phyloP scores from a whole-genome alignment of 495 filamentous ascomycete genomes.

The Bryoglossum gracile region DNA sequence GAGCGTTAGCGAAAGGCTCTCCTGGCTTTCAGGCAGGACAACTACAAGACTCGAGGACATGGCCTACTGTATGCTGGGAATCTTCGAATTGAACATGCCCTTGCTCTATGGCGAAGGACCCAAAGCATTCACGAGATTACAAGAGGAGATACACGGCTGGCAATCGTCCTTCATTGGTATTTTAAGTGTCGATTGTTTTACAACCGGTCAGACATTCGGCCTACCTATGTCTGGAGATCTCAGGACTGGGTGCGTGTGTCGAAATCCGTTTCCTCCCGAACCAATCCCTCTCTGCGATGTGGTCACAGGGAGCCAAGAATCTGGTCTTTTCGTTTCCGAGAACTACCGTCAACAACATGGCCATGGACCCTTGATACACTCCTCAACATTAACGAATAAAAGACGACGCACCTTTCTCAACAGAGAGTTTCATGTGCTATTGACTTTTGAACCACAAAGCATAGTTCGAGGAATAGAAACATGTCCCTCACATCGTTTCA shows the following conservation, averaged over 20 bases:
- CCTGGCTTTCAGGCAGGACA: slow-evolving; percentile 5
- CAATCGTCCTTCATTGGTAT: neutral
- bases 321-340: neutral
- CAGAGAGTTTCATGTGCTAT: neutral
- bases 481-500: neutral
- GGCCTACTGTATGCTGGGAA: slow-evolving; percentile 18
- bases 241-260: neutral
- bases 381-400: neutral
- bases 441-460: neutral
- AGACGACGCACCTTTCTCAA: too few relatives aligned
- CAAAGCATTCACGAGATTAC: slow-evolving; percentile 12
- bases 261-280: neutral
- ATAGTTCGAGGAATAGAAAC: neutral
- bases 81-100: slow-evolving; percentile 18
- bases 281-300: neutral
- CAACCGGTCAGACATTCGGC: neutral
- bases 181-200: neutral
- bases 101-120: slow-evolving; percentile 17
- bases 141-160: slow-evolving; percentile 7
- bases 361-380: neutral
- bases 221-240: slow-evolving; percentile 1
- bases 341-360: neutral
- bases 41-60: slow-evolving; percentile 12
- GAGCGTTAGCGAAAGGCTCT: slow-evolving; percentile 1
- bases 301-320: neutral